phyloP scores from a whole-genome alignment of 352 stramenopile genomes.

The Phytophthora fragariaefolia region DNA sequence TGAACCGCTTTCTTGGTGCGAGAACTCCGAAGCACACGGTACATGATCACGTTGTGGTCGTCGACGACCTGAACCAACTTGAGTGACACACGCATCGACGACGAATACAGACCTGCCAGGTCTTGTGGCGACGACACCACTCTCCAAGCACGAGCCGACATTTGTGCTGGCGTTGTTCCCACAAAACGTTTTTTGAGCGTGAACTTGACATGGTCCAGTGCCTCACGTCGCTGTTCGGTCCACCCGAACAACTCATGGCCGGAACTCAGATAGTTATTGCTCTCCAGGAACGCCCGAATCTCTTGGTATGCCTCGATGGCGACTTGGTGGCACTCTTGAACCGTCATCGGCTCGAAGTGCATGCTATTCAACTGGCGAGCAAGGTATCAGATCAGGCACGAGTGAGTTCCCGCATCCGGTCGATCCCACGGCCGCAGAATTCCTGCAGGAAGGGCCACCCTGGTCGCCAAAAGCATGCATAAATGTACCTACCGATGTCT shows the following conservation, averaged over 20 bases:
- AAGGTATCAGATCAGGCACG: slow-evolving; percentile 12
- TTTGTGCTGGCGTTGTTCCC: slow-evolving; percentile 30
- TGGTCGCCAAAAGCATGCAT: slow-evolving; percentile 12
- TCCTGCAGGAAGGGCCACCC: slow-evolving; percentile 17
- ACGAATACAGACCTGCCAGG: slow-evolving; percentile 52
- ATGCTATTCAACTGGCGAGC: slow-evolving; percentile 20
- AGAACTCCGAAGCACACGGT: slow-evolving; percentile 48
- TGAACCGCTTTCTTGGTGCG: slow-evolving; percentile 37
- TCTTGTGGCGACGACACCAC: slow-evolving; percentile 40
- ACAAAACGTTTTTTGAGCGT: slow-evolving; percentile 61
- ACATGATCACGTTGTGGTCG: slow-evolving; percentile 67
- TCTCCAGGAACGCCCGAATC: slow-evolving; percentile 50
- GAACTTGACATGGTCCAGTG: slow-evolving; percentile 55
- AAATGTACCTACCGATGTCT: slow-evolving; percentile 21
- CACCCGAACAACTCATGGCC: slow-evolving; percentile 61
- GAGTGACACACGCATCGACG: slow-evolving; percentile 48
- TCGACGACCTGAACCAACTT: slow-evolving; percentile 58
- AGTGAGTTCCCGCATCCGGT: slow-evolving; percentile 15
- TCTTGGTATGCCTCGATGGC: slow-evolving; percentile 44
- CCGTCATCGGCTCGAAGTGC: slow-evolving; percentile 36
- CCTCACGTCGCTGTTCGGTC: slow-evolving; percentile 51
- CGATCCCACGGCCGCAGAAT: slow-evolving; percentile 8
- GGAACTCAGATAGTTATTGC: slow-evolving; percentile 49
- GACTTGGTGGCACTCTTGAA: slow-evolving; percentile 53
- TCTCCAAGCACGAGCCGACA: slow-evolving; percentile 47